These are phyloP conservation scores for Musa itinerans DNA, from an alignment of 176 grass and related monocot genomes.

Conservation along the genomic window DNA sequence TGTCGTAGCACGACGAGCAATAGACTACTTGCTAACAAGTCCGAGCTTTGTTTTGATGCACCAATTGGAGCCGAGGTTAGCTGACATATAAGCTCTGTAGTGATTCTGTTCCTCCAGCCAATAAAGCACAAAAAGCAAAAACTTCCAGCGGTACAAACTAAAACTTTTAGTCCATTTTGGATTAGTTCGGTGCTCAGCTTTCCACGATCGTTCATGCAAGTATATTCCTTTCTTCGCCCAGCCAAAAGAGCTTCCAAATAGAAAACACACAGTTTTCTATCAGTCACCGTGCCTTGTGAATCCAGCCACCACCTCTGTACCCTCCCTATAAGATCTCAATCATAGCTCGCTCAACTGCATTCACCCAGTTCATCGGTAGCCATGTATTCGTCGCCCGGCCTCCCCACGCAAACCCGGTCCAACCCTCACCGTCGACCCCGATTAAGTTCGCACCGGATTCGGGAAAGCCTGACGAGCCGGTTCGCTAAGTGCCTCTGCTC, in stretches of 20 bases:
- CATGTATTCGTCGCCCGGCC: background rate
- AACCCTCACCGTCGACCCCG: background rate
- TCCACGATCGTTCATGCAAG: no score
- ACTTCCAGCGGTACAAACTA: no score
- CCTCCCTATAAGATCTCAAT: background rate
- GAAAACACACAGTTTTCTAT: background rate
- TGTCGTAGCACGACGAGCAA: no score
- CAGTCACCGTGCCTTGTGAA: background rate
- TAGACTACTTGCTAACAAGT: no score
- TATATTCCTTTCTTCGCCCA: constrained; percentile 7
- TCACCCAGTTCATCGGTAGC: background rate
- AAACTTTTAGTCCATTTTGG: no score
- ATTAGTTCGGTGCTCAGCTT: no score
- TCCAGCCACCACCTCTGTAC: background rate
- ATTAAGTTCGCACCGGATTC: background rate
- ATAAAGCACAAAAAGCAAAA: no score
- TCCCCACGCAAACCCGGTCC: background rate
- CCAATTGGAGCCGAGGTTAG: no score
- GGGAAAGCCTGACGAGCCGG: constrained; percentile 28
- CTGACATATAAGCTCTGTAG: no score
- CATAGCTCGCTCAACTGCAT: background rate
- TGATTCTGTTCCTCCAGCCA: no score
- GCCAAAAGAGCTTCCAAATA: background rate
- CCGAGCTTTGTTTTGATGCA: no score
- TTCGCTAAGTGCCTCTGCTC: constrained; percentile 47